Evolutionary conservation across 495 filamentous ascomycete species (phyloP).

Genomic region (Lentithecium fluviatile): DNA sequence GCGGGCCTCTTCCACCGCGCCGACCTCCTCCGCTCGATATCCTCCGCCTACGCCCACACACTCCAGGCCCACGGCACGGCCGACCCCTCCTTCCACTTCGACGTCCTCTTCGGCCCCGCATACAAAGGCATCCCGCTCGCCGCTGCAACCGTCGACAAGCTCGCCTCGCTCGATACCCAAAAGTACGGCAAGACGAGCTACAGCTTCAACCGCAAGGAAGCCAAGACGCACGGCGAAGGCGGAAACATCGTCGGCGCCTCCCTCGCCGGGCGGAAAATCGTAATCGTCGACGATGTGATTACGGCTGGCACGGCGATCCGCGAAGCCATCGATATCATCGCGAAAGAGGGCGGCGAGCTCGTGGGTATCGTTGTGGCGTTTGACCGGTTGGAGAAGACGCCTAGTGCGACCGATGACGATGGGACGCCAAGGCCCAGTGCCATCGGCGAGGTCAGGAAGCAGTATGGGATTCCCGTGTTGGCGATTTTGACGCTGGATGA

Average conservation of each 20-base stretch:
- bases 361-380: constrained; percentile 83
- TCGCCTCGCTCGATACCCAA: constrained; percentile 60
- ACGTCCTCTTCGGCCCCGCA: constrained; percentile 78
- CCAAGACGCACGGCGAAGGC: constrained; percentile 90
- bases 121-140: constrained; percentile 95
- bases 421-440: constrained; percentile 41
- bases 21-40: constrained; percentile 68
- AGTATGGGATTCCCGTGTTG: constrained; percentile 50
- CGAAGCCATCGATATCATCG: constrained; percentile 82
- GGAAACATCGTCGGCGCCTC: constrained; percentile 85
- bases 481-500: constrained; percentile 63
- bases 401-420: constrained; percentile 41
- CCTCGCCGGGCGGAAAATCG: constrained; percentile 75
- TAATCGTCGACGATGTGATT: constrained; percentile 95
- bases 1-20: constrained; percentile 81
- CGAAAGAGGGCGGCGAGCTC: constrained; percentile 73
- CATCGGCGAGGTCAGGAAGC: constrained; percentile 75
- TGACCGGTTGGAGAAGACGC: constrained; percentile 82
- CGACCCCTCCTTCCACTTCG: constrained; percentile 54
- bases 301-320: constrained; percentile 91
- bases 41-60: constrained; percentile 75
- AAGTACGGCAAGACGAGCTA: constrained; percentile 65
- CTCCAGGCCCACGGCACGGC: constrained; percentile 50
- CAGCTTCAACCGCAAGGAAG: constrained; percentile 92
- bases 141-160: constrained; percentile 65